Base-by-base conservation (phyloP, 768 basidiomycete species). In the Tylopilus rubrobrunneus region DNA sequence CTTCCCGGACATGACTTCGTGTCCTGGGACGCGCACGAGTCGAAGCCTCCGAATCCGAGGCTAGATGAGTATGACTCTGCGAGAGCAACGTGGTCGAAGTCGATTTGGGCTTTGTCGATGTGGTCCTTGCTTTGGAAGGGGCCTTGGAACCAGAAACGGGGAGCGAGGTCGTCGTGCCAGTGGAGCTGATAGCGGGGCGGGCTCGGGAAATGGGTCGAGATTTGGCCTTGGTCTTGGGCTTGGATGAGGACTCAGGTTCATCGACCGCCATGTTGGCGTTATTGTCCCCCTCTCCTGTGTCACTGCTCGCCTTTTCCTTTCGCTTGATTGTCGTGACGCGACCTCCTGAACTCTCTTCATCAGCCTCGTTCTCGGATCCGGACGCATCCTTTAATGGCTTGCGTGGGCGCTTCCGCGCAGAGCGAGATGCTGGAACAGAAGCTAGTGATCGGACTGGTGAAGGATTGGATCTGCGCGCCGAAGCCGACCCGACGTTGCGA, bases 31-130 rank as follows among this genome's bases (percentile, higher is more conserved):
- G 62, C 0, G 48, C 50, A 14, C 12, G 65, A 3, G 52, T 55
- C 12, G 67, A 60, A 10, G 46, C 57, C 12, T 68, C 64, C 0
- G 66, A 66, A 55, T 66, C 62, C 2, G 67, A 69, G 6, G 56
- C 41, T 0, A 31, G 25, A 19, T 55, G 56, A 0, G 42, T 52
- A 6, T 56, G 60, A 45, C 58, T 64, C 49, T 67, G 66, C 19
- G 64, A 70, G 31, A 60, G 23, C 3, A 60, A 33, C 44, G 54
- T 63, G 47, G 56, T 63, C 10, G 61, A 61, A 7, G 48, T 55
- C 42, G 51, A 52, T 25, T 61, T 68, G 8, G 55, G 59, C 34
- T 58, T 7, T 8, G 29, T 31, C 7, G 29, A 7, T 31, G 29
- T 59, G 2, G 41, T 11, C 52, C 10, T 55, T 2, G 55, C 40